These are phyloP conservation scores for Euphorbia pulcherrima DNA, from an alignment of 345 rosid genomes.

Conservation along the genomic window DNA sequence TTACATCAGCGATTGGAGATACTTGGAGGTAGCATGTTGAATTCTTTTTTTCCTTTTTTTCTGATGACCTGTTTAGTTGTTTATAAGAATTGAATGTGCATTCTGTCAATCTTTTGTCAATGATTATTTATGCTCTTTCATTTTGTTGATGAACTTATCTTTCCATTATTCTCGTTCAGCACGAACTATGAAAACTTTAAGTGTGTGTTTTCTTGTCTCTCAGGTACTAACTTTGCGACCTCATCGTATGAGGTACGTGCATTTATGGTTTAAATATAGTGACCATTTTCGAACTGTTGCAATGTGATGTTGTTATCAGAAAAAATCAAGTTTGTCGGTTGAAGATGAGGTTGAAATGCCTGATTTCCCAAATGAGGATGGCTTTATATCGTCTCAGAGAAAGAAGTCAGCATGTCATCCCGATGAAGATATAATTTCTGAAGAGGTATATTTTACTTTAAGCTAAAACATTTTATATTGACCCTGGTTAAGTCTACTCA, in stretches of 20 bases:
- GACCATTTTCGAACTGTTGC: neutral
- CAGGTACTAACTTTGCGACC: conserved; percentile 32
- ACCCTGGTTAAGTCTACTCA: neutral
- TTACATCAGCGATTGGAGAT: conserved; percentile 57
- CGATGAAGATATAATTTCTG: conserved; percentile 37
- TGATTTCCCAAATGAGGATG: conserved; percentile 45
- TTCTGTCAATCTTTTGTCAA: neutral
- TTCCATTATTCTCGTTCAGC: neutral
- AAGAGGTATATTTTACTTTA: conserved; percentile 33
- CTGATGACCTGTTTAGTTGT: neutral
- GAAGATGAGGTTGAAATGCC: conserved; percentile 59
- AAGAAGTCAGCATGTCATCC: conserved; percentile 21
- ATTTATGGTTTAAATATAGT: neutral
- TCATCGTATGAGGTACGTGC: conserved; percentile 34
- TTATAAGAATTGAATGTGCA: neutral
- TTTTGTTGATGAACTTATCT: neutral
- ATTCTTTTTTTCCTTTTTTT: neutral
- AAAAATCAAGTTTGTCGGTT: conserved; percentile 17
- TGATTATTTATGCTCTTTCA: too few species aligned
- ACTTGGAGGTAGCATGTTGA: conserved; percentile 44
- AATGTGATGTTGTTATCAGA: conserved; percentile 24
- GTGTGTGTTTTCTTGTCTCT: neutral
- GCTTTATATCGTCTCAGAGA: conserved; percentile 20
- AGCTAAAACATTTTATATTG: neutral
- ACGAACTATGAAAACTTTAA: neutral